Percentiles rank a stretch among this genome's conserved stretches.
These are phyloP conservation scores for Curvularia sp. DNA, from an alignment of 2,329 filamentous ascomycete genomes.

Conservation along the genomic window DNA sequence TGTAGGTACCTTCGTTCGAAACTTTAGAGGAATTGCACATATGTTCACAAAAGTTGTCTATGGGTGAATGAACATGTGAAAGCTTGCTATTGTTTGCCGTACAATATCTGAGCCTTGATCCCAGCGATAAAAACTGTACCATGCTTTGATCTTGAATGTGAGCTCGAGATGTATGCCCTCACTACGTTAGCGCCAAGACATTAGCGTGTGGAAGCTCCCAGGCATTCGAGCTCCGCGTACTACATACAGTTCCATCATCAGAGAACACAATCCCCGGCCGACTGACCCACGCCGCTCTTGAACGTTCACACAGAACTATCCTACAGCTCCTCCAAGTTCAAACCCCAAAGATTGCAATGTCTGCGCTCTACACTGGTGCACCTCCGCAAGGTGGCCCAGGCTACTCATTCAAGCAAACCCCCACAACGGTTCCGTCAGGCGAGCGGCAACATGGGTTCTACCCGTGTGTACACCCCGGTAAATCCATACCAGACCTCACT, in stretches of 20 bases:
- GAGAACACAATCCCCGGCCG: conserved; percentile 22
- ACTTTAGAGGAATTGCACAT: not conserved
- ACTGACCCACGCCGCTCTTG: conserved; percentile 24
- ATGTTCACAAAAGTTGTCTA: not conserved
- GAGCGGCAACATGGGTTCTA: conserved; percentile 83
- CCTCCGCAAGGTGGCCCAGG: conserved; percentile 61
- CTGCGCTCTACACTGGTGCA: conserved; percentile 61
- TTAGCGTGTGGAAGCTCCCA: conserved; percentile 21
- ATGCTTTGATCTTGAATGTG: not conserved
- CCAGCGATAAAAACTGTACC: not conserved
- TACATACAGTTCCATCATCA: conserved; percentile 37
- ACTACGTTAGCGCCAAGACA: conserved; percentile 20
- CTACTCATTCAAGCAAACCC: conserved; percentile 66
- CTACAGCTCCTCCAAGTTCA: not conserved
- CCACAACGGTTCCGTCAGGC: conserved; percentile 56
- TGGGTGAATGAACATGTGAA: not conserved
- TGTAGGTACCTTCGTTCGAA: not conserved
- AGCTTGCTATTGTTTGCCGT: not conserved
- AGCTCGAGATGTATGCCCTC: conserved; percentile 4
- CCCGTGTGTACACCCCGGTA: conserved; percentile 67
- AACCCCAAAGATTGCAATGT: conserved; percentile 54
- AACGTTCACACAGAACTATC: conserved; percentile 16
- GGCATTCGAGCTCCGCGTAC: conserved; percentile 37
- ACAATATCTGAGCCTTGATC: not conserved
- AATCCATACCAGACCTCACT: conserved; percentile 20